phyloP scores from a whole-genome alignment of 2,329 filamentous ascomycete genomes.

The Penicillium sp. region DNA sequence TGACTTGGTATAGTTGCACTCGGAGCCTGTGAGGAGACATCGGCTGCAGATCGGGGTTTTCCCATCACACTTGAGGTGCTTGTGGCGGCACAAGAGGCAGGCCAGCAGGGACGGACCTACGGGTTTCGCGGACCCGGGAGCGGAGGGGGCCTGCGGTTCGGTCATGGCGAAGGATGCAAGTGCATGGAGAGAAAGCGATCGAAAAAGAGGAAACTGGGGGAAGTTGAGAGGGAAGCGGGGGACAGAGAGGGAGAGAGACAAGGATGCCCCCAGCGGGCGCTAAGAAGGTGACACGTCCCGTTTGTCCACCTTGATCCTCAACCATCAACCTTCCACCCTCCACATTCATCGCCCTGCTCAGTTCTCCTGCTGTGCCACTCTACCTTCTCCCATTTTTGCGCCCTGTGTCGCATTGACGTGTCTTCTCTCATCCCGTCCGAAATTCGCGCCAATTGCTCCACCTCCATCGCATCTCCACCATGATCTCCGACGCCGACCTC shows the following conservation, averaged over 20 bases:
- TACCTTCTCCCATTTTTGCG: neutral
- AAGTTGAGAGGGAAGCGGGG: neutral
- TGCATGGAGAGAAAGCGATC: conserved; percentile 1
- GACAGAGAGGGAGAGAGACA: conserved; percentile 1
- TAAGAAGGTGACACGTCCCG: neutral
- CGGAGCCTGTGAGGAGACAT: conserved; percentile 57
- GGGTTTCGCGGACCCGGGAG: conserved; percentile 21
- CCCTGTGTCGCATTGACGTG: neutral
- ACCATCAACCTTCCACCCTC: neutral
- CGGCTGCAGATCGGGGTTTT: conserved; percentile 64
- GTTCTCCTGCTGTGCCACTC: neutral
- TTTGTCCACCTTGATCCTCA: neutral
- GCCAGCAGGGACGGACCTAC: conserved; percentile 43
- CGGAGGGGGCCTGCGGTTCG: conserved; percentile 22
- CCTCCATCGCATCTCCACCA: conserved; percentile 47
- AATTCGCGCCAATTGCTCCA: neutral
- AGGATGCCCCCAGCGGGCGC: neutral
- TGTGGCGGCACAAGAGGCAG: conserved; percentile 50
- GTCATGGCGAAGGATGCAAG: conserved; percentile 22
- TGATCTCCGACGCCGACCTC: conserved; percentile 93
- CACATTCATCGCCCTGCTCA: neutral
- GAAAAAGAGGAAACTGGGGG: neutral
- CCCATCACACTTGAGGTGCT: conserved; percentile 77
- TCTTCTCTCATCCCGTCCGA: neutral
- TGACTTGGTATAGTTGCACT: conserved; percentile 72